Evolutionary conservation across 2,329 filamentous ascomycete genomes (phyloP).

Genomic region (Thielaviopsis punctulata): DNA sequence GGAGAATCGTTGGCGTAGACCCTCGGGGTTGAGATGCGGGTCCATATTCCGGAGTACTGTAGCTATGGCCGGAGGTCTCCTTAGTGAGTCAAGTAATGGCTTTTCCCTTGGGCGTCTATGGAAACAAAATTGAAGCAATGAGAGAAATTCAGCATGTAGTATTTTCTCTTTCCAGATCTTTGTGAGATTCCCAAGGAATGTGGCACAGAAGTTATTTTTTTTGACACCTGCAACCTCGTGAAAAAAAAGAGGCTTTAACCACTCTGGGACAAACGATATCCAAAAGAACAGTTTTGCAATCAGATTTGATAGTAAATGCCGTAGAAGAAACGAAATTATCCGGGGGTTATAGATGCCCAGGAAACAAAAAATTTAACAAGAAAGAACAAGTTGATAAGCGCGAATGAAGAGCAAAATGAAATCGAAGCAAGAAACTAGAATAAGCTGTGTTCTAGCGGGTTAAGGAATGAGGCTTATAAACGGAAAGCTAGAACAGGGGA

Average conservation of each 20-base stretch:
- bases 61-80: neutral
- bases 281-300: too few relatives aligned
- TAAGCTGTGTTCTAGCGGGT: too few relatives aligned
- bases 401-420: neutral
- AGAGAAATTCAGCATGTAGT: too few relatives aligned
- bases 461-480: too few relatives aligned
- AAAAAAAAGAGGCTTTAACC: neutral
- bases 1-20: constrained; percentile 2
- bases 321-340: neutral
- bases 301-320: too few relatives aligned
- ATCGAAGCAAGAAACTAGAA: neutral
- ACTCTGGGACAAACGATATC: neutral
- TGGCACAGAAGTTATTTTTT: neutral
- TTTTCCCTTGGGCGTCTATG: neutral
- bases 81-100: neutral
- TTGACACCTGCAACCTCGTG: neutral
- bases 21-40: neutral
- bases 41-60: constrained; percentile 9
- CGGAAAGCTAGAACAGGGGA: neutral
- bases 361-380: neutral
- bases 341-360: too few relatives aligned
- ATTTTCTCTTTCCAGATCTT: neutral
- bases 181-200: neutral
- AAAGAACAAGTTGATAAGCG: neutral
- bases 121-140: neutral